Base-by-base conservation (phyloP, 257 asterid species). In the Eustoma russellianum region DNA sequence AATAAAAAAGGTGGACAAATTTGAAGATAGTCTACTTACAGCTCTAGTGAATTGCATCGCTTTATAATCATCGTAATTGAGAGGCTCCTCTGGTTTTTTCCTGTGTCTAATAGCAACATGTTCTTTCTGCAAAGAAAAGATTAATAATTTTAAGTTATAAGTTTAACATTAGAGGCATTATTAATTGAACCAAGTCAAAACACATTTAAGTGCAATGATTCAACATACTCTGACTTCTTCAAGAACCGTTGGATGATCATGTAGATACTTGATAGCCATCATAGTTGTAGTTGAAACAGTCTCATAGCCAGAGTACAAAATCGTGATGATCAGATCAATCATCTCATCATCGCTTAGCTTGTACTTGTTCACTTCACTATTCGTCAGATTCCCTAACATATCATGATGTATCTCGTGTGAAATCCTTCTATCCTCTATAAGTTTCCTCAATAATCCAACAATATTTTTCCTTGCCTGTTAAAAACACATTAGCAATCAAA, bases 181-280 rank as follows among this genome's bases (percentile, higher is more conserved):
- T 48, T 33, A 14, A 38, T 38, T 5, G 7, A 35, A 9, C 11
- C 17, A 8, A 7, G 11, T 19, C 15, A 11, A 33, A 46, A 2
- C 30, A 14, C 43, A 3, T 0, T 3, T 12, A 16, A 35, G 9
- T 33, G 5, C 30, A n/a, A 6, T 3, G 2, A 33, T 14, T 52
- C 28, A 14, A 44, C 69, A 61, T 50, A 86, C 98, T 77, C 85
- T 78, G 0, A 90, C 74, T 77, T 83, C 76, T 54, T 81, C 79
- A 14, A 90, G 70, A 48, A 79, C 93, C 63, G 63, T 61, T 16
- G 83, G 96, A 68, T 83, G 82, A 50, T 86, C 93, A 65, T 81
- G 88, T 61, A 90, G 96, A 65, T 79, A 90, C 71, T 86, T 90
- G 62, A 86, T 71, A 48, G 86, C 82, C 96, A 90, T 90, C 98